Base-by-base conservation (phyloP, 2,329 filamentous ascomycete genomes). In the Fusarium kyushuense region DNA sequence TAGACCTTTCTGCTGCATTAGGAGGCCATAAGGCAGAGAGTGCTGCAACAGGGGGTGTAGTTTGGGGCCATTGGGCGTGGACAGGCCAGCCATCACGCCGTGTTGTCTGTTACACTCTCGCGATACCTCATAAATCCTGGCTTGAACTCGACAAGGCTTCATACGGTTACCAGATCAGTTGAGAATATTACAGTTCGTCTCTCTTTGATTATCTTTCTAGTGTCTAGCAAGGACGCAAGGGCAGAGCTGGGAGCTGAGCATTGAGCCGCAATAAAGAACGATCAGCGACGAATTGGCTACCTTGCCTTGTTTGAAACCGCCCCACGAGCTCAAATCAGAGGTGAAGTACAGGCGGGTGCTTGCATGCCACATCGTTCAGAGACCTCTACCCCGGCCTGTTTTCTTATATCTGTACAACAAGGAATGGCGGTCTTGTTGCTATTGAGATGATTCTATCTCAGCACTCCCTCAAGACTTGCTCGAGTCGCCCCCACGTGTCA, bases 301-400 rank as follows among this genome's bases (percentile, higher is more conserved):
- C 54, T 63, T 43, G 53, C 52, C 55, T 67, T 65, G 61, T 57
- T 53, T 57, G 48, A 65, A 63, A 47, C 55, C 56, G 67, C 67
- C 63, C 69, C 67, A 67, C 57, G 58, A 58, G 56, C 58, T 65
- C 63, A 67, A 62, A 58, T 61, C 57, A 58, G 58, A 62, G 63
- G 46, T 65, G 65, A 69, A 63, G 71, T 60, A 65, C 71, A 64
- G 52, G 53, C 72, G 72, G 72, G 41, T 73, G 55, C 61, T 63
- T 74, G 72, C 72, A 74, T 74, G 41, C 45, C 54, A 59, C 67
- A 71, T 72, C 65, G 56, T 65, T 62, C 63, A 72, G 65, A 63
- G 57, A 59, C 54, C 45, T 63, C 55, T 62, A 61, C 69, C 71
- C 65, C 64, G 63, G 71, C 58, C 65, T 46, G 58, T 64, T 66